Conservation (phyloP, 192 early-diverging fungal genomes). For the Dimargaris verticillata region DNA sequence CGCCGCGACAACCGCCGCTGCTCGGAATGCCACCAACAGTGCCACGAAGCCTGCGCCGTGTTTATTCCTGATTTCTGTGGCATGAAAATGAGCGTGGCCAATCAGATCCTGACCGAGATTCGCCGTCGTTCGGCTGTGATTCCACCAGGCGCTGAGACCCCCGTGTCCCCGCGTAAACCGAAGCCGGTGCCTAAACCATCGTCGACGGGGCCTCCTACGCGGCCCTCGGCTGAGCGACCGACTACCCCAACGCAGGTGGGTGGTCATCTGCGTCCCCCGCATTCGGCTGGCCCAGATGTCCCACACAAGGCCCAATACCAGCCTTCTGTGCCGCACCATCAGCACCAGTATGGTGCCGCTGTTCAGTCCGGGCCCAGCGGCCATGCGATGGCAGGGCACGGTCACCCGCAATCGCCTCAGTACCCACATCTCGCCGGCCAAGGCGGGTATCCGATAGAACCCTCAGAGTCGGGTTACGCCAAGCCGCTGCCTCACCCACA, state of each 20-base stretch:
- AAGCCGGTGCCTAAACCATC: no score
- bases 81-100: conserved; percentile 69
- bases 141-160: background rate
- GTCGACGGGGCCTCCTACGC: conserved; percentile 1
- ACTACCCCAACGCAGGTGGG: background rate
- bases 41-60: conserved; percentile 69
- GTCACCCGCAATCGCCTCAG: background rate
- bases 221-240: background rate
- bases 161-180: no score
- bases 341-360: background rate
- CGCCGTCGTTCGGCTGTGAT: conserved; percentile 22
- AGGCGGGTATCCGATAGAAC: background rate
- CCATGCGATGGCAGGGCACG: background rate
- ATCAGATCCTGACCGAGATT: conserved; percentile 72
- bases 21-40: conserved; percentile 63
- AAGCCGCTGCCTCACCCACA: background rate
- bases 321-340: background rate
- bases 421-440: no score
- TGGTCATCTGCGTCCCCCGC: background rate
- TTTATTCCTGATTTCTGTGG: conserved; percentile 90
- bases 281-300: background rate
- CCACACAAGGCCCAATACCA: background rate
- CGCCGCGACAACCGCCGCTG: conserved; percentile 26
- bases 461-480: background rate
- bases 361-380: background rate